These are phyloP conservation scores for Xylariaceae sp. DNA, from an alignment of 2,329 filamentous ascomycete genomes.

Conservation along the genomic window DNA sequence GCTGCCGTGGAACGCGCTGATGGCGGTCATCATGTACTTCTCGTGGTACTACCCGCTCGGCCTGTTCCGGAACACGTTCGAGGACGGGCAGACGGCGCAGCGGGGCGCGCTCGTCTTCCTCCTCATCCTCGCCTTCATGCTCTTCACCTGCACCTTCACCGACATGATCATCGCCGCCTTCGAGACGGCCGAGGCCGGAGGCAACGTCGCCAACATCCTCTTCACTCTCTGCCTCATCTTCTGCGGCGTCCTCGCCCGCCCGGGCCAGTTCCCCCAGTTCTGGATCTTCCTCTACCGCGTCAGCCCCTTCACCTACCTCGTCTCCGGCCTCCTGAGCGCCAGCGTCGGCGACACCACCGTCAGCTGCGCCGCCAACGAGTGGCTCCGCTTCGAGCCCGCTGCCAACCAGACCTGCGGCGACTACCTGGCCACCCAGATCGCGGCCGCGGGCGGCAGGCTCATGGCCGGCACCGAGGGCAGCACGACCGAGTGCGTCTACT, in stretches of 20 bases:
- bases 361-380: constrained; percentile 59
- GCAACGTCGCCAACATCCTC: constrained; percentile 68
- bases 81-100: constrained; percentile 55
- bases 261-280: constrained; percentile 59
- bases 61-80: constrained; percentile 63
- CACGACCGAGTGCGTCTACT: constrained; percentile 41
- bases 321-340: constrained; percentile 59
- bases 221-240: constrained; percentile 72
- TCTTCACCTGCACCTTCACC: constrained; percentile 78
- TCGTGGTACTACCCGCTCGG: constrained; percentile 85
- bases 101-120: constrained; percentile 77
- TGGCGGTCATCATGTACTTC: constrained; percentile 71
- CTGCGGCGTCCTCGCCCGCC: constrained; percentile 65
- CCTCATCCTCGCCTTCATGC: constrained; percentile 66
- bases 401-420: constrained; percentile 46
- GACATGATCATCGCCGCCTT: constrained; percentile 72
- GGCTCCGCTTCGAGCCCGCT: constrained; percentile 55
- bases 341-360: constrained; percentile 57
- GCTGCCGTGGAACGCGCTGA: constrained; percentile 75
- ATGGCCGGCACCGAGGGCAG: constrained; percentile 34
- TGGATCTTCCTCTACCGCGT: constrained; percentile 75
- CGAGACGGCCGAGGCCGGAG: constrained; percentile 67
- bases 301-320: constrained; percentile 69
- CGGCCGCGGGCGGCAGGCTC: constrained; percentile 38
- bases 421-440: constrained; percentile 48